Evolutionary conservation across 1,284 basidiomycete genomes (phyloP).

Genomic region (Mycena sp.): DNA sequence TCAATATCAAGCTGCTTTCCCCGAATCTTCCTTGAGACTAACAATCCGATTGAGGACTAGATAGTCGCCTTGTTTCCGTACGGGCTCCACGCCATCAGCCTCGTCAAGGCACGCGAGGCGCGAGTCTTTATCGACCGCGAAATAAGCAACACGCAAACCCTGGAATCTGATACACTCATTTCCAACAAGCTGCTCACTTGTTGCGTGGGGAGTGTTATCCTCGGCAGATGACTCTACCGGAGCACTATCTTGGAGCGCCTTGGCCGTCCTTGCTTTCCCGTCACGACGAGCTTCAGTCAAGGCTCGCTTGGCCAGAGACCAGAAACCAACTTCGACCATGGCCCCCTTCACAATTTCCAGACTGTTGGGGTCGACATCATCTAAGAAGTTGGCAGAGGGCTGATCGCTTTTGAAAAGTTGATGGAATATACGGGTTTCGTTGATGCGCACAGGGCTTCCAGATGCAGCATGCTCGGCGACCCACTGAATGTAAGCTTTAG

Average conservation of each 20-base stretch:
- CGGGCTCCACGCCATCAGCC: constrained; percentile 51
- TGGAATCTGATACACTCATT: constrained; percentile 97
- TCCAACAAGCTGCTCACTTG: constrained; percentile 86
- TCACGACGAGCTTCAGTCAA: constrained; percentile 76
- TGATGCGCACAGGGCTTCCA: constrained; percentile 83
- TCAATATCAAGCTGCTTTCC: constrained; percentile 77
- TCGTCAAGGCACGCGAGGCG: constrained; percentile 72
- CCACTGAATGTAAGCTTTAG: constrained; percentile 99
- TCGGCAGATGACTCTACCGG: constrained; percentile 45
- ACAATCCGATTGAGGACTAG: constrained; percentile 95
- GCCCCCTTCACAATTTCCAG: constrained; percentile 84
- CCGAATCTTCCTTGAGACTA: constrained; percentile 94
- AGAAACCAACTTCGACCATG: constrained; percentile 92
- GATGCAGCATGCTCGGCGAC: constrained; percentile 87
- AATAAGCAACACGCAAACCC: constrained; percentile 95
- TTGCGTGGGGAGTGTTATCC: constrained; percentile 72
- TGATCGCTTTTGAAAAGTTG: constrained; percentile 95
- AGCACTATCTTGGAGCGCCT: constrained; percentile 62
- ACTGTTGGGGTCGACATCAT: constrained; percentile 83
- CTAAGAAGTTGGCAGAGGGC: constrained; percentile 83
- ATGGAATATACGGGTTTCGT: constrained; percentile 94
- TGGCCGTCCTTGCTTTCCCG: constrained; percentile 72
- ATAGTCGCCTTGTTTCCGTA: constrained; percentile 72
- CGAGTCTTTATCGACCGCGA: constrained; percentile 91
- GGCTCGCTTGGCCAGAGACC: constrained; percentile 79